Conservation (phyloP, 2,329 filamentous ascomycete genomes). For the Pseudogymnoascus sp. region DNA sequence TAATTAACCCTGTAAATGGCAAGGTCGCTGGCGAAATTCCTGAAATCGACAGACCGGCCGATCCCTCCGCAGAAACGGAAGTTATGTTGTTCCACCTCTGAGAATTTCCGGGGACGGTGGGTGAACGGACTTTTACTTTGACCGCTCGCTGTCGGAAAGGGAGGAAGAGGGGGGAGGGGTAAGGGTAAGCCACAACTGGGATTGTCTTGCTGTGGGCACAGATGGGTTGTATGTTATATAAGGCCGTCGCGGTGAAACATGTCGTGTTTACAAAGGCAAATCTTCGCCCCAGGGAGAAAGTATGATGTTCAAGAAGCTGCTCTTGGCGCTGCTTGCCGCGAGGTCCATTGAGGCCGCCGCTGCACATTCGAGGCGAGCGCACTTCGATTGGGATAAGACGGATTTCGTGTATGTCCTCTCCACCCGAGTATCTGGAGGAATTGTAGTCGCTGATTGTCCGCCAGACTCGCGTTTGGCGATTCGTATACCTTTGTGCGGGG, state of each 20-base stretch:
- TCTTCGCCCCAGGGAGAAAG: neutral
- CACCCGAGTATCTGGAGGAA: neutral
- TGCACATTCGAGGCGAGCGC: neutral
- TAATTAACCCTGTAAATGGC: neutral
- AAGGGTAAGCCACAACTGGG: neutral
- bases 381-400: conserved; percentile 16
- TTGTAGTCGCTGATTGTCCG: neutral
- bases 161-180: neutral
- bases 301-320: conserved; percentile 1
- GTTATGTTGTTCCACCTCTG: conserved; percentile 5
- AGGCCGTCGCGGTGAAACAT: neutral
- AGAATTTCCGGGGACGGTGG: neutral
- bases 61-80: conserved; percentile 2
- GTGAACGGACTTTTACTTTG: neutral
- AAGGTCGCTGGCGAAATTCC: neutral
- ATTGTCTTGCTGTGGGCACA: neutral
- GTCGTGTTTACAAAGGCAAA: neutral
- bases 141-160: neutral
- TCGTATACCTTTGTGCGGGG: conserved; percentile 48
- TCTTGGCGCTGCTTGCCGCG: neutral
- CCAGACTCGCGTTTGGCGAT: conserved; percentile 41
- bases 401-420: conserved; percentile 13
- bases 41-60: neutral
- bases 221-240: neutral
- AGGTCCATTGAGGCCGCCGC: neutral